phyloP scores from a whole-genome alignment of 257 asterid species.

The Avicennia marina region DNA sequence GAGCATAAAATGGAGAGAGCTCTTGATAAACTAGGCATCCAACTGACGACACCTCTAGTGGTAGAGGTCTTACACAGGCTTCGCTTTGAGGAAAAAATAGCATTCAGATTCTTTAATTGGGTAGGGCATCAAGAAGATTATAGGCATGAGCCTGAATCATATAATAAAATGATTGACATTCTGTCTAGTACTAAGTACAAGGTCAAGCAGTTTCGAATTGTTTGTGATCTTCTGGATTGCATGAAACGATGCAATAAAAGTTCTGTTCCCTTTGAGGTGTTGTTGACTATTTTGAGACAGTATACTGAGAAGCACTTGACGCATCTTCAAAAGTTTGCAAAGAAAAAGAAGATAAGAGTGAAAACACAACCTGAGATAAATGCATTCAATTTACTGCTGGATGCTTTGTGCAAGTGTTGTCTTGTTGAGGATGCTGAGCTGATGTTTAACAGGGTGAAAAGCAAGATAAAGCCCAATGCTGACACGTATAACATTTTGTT shows the following conservation, averaged over 20 bases:
- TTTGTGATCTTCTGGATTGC: slow-evolving; percentile 83
- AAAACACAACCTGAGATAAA: slow-evolving; percentile 83
- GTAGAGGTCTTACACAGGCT: slow-evolving; percentile 62
- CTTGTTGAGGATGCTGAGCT: slow-evolving; percentile 85
- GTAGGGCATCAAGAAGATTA: slow-evolving; percentile 64
- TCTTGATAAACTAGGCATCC: slow-evolving; percentile 51
- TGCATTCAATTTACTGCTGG: slow-evolving; percentile 75
- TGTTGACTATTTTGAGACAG: slow-evolving; percentile 54
- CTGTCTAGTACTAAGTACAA: slow-evolving; percentile 81
- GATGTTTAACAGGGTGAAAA: slow-evolving; percentile 53
- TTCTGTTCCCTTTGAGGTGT: slow-evolving; percentile 61
- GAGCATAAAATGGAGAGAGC: slow-evolving; percentile 76
- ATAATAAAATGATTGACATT: slow-evolving; percentile 75
- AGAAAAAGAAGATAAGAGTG: slow-evolving; percentile 83
- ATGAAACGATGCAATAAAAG: slow-evolving; percentile 65
- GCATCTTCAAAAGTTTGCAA: slow-evolving; percentile 79
- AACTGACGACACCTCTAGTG: slow-evolving; percentile 65
- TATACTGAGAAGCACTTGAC: slow-evolving; percentile 80
- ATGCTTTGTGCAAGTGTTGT: slow-evolving; percentile 84
- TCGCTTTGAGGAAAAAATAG: slow-evolving; percentile 68
- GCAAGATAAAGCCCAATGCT: slow-evolving; percentile 65
- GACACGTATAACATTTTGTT: slow-evolving; percentile 79
- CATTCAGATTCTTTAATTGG: slow-evolving; percentile 89
- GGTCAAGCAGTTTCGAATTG: slow-evolving; percentile 77
- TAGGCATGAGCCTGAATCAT: slow-evolving; percentile 68